These are phyloP conservation scores for Haplosporangium sp. DNA, from an alignment of 371 early-diverging fungal genomes.

Conservation along the genomic window DNA sequence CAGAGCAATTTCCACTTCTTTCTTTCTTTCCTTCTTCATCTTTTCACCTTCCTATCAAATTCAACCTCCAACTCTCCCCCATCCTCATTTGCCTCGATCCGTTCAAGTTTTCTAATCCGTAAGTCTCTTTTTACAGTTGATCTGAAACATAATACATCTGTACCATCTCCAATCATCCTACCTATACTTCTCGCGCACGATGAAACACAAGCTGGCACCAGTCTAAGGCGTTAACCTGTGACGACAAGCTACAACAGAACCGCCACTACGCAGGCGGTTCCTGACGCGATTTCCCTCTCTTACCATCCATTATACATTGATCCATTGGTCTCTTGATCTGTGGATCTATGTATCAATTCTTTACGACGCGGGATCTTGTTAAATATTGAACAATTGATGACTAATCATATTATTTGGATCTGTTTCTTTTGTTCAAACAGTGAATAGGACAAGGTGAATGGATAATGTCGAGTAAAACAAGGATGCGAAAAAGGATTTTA, in stretches of 20 bases:
- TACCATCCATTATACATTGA: too few species aligned
- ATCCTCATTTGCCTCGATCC: not conserved
- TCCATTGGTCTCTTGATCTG: too few species aligned
- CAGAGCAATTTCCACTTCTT: not conserved
- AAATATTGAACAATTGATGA: too few species aligned
- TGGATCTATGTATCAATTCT: too few species aligned
- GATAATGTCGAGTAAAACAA: too few species aligned
- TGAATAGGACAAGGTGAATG: too few species aligned
- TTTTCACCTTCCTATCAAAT: not conserved
- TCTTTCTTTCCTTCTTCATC: not conserved
- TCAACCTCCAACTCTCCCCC: too few species aligned
- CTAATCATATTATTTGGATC: too few species aligned
- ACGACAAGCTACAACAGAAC: conserved; percentile 37
- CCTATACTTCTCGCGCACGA: conserved; percentile 24
- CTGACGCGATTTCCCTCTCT: conserved; percentile 30
- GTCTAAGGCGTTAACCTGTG: conserved; percentile 47
- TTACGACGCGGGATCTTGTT: too few species aligned
- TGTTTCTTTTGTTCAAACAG: too few species aligned
- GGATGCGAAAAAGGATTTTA: too few species aligned
- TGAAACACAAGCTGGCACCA: conserved; percentile 51
- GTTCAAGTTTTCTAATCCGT: not conserved
- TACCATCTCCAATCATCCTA: not conserved
- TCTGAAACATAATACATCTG: not conserved
- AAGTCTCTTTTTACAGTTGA: not conserved
- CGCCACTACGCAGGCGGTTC: conserved; percentile 39